Conservation (phyloP, 1,139 yeast species). For the Lodderomyces oxycetoniae region DNA sequence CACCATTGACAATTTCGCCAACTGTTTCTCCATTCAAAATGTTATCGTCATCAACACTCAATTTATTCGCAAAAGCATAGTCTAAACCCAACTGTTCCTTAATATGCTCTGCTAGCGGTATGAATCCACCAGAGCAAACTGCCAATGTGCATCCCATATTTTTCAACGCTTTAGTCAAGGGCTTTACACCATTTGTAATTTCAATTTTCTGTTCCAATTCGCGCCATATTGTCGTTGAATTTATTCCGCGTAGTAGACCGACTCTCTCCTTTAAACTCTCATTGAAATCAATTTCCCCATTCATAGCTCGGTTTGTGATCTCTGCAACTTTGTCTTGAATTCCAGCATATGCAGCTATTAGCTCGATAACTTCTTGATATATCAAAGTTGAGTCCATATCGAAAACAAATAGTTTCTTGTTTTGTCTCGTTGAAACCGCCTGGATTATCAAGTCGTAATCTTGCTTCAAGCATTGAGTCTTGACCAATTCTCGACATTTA, state of each 20-base stretch:
- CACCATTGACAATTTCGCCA: constrained; percentile 86
- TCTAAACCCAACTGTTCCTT: constrained; percentile 67
- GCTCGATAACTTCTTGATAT: constrained; percentile 92
- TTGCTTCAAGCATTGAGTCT: constrained; percentile 12
- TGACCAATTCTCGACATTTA: constrained; percentile 10
- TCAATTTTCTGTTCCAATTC: constrained; percentile 64
- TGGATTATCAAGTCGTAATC: constrained; percentile 35
- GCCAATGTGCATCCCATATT: constrained; percentile 65
- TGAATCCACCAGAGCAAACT: constrained; percentile 92
- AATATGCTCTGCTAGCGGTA: constrained; percentile 78
- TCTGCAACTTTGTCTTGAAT: constrained; percentile 33
- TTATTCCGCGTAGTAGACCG: constrained; percentile 71
- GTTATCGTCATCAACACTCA: constrained; percentile 52
- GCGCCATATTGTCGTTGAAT: constrained; percentile 69
- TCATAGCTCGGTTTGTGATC: constrained; percentile 94
- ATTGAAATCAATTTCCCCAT: constrained; percentile 89
- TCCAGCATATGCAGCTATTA: constrained; percentile 52
- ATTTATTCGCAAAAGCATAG: constrained; percentile 81
- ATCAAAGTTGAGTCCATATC: constrained; percentile 98
- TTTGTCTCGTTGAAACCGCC: constrained; percentile 27
- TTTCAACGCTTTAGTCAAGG: constrained; percentile 61
- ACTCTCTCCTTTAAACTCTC: constrained; percentile 78
- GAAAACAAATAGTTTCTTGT: constrained; percentile 71
- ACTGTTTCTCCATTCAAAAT: constrained; percentile 48
- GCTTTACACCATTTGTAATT: constrained; percentile 80